Base-by-base conservation (phyloP, 768 basidiomycete species). In the Boletus reticuloceps region DNA sequence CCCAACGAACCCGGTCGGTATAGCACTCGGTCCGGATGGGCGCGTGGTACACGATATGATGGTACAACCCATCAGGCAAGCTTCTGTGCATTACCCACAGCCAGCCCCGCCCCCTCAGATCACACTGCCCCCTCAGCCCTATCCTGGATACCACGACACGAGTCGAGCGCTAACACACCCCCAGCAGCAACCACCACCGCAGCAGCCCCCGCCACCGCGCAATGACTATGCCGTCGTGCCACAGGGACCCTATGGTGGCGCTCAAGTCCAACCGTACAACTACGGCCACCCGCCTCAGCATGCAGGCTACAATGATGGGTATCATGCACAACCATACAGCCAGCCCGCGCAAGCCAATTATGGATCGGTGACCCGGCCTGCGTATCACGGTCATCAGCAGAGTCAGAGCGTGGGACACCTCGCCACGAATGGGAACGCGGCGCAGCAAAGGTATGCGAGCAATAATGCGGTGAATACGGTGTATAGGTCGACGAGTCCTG, bases 1-100 rank as follows among this genome's bases (percentile, higher is more conserved):
- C 14, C 91, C 87, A 54, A 88, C 88, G 31, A 91, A 88, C 54
- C 77, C 78, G n/a, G 79, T 91, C 5, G 93, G 94, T 4, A 95
- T 96, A 56, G 80, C 84, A 3, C 75, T 96, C 4, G 93, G 92
- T 59, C 85, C 87, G 0, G 82, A 76, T 54, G 94, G 94, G 9
- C 80, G 85, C 14, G 94, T 96, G 6, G 75, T 87, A 36, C 83
- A 88, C 56, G 94, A 96, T 70, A 79, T 82, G 39, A 84, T 94
- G 83, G 60, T 81, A 81, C 57, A 75, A 70, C 54, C 64, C 1
- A 36, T 34, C 1, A 61, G 56, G 2, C 61, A 54, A 13, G 31
- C 54, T 5, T 5, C 44, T 5, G 7, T 16, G 31, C 64, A 66
- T 20, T 69, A 60, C 42, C 17, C 49, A 12, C 61, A 54, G 10